phyloP scores from a whole-genome alignment of 192 early-diverging fungal genomes.

The Diversispora eburnea region DNA sequence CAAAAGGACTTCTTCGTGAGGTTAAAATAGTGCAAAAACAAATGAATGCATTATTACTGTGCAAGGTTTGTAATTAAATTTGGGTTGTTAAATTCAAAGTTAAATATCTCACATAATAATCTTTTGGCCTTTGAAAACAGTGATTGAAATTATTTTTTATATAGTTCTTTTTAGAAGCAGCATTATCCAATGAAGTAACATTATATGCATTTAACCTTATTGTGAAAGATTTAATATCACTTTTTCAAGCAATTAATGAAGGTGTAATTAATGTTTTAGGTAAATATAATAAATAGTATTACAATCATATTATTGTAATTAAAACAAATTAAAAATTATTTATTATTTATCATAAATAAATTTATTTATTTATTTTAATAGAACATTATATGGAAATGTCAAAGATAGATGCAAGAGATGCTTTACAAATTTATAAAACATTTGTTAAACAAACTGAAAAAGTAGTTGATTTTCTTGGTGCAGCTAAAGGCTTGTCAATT shows the following conservation, averaged over 20 bases:
- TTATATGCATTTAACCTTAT: constrained; percentile 67
- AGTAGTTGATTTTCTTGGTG: constrained; percentile 65
- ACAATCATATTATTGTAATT: neutral
- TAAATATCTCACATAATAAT: neutral
- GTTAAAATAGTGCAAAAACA: constrained; percentile 63
- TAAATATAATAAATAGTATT: neutral
- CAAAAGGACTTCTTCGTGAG: constrained; percentile 59
- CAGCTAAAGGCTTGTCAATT: constrained; percentile 55
- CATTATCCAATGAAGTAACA: constrained; percentile 65
- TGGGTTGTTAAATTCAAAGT: neutral
- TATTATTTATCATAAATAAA: too few species aligned
- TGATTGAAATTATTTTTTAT: too few species aligned
- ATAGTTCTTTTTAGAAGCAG: constrained; percentile 65
- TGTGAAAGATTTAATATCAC: constrained; percentile 65
- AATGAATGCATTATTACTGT: constrained; percentile 61
- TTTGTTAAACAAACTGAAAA: constrained; percentile 71
- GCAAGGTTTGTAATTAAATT: constrained; percentile 53
- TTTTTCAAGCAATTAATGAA: constrained; percentile 77
- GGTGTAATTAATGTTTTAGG: constrained; percentile 70
- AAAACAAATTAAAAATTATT: too few species aligned
- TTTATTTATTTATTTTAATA: constrained; percentile 25
- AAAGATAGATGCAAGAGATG: constrained; percentile 56
- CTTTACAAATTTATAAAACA: constrained; percentile 71
- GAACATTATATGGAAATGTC: constrained; percentile 73
- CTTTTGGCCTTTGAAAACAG: neutral